These are phyloP conservation scores for Mimosa pudica DNA, from an alignment of 306 rosid genomes.

Conservation along the genomic window DNA sequence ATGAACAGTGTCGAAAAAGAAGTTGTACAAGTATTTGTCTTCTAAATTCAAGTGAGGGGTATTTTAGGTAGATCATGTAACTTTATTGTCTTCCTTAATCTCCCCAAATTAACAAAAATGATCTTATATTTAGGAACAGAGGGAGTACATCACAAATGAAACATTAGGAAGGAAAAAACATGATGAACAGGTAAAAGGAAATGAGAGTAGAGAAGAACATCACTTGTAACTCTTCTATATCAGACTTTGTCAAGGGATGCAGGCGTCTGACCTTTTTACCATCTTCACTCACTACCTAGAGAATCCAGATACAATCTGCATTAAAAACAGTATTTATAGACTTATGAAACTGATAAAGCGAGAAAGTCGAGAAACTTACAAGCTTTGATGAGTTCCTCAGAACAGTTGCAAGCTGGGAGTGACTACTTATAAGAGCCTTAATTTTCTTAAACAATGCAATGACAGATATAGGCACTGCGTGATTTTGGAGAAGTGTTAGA, in stretches of 20 bases:
- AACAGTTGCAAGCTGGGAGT: constrained; percentile 85
- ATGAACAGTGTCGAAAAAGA: too few relatives aligned
- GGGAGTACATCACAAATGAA: constrained; percentile 14
- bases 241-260: constrained; percentile 68
- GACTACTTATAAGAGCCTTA: constrained; percentile 72
- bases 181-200: not conserved
- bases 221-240: constrained; percentile 93
- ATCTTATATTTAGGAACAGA: too few relatives aligned
- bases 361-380: constrained; percentile 53
- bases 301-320: constrained; percentile 34
- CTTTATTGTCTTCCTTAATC: too few relatives aligned
- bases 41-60: too few relatives aligned
- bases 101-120: too few relatives aligned
- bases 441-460: constrained; percentile 99
- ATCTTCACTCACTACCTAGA: constrained; percentile 87
- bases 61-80: too few relatives aligned
- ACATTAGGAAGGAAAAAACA: constrained; percentile 20
- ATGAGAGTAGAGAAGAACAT: constrained; percentile 33
- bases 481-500: constrained; percentile 39
- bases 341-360: constrained; percentile 28
- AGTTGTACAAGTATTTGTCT: too few relatives aligned
- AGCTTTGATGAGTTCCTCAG: constrained; percentile 88
- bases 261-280: constrained; percentile 92
- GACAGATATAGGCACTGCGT: constrained; percentile 85
- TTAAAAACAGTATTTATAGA: constrained; percentile 21